Conservation (phyloP, 805 yeast species). For the Saccharomyces jurei region DNA sequence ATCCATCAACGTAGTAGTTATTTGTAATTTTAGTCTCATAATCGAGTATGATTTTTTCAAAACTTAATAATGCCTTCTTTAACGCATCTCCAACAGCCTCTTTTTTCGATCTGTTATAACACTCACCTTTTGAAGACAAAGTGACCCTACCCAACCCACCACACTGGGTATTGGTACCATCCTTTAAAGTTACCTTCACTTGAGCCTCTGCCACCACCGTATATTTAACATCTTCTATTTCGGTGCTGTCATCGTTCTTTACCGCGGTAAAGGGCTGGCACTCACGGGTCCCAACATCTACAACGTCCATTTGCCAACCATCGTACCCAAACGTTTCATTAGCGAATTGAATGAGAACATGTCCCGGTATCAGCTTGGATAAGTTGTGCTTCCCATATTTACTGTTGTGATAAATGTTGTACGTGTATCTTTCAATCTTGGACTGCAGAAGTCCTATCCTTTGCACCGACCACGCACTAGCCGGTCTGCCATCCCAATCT, state of each 20-base stretch:
- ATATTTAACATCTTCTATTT: constrained; percentile 8
- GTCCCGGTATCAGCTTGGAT: constrained; percentile 28
- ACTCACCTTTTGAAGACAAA: constrained; percentile 54
- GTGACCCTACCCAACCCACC: constrained; percentile 67
- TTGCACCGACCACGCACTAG: constrained; percentile 40
- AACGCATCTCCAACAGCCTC: constrained; percentile 82
- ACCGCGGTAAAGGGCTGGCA: constrained; percentile 2
- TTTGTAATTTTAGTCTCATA: constrained; percentile 29
- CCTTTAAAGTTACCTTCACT: constrained; percentile 64
- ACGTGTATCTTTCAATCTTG: constrained; percentile 34
- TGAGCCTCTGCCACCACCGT: constrained; percentile 32
- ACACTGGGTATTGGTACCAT: constrained; percentile 76
- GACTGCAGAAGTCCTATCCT: constrained; percentile 43
- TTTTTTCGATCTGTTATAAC: constrained; percentile 72
- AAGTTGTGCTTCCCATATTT: constrained; percentile 22
- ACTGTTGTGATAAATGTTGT: constrained; percentile 21
- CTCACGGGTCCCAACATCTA: constrained; percentile 21
- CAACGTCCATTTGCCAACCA: constrained; percentile 47
- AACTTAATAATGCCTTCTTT: constrained; percentile 69
- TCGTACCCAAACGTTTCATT: constrained; percentile 48
- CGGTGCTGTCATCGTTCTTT: constrained; percentile 4
- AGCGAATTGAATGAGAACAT: constrained; percentile 34
- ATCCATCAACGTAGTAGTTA: constrained; percentile 31
- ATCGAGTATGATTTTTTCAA: constrained; percentile 52
- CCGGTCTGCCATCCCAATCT: constrained; percentile 32